Evolutionary conservation across 2,329 filamentous ascomycete species (phyloP).

Genomic region (Parasarocladium wereldwijsianum): DNA sequence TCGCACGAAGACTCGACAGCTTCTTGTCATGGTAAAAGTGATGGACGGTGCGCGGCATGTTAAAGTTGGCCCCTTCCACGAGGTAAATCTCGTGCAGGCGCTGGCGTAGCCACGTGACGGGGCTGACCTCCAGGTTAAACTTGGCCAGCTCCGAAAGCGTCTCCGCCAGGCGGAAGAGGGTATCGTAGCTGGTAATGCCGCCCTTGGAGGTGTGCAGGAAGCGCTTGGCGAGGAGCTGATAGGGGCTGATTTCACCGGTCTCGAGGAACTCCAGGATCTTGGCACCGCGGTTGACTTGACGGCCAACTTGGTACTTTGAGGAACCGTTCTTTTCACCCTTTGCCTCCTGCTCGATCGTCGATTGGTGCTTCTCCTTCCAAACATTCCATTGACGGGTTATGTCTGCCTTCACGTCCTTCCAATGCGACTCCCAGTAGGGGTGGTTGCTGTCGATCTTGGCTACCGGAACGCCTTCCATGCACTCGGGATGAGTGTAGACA

Average conservation of each 20-base stretch:
- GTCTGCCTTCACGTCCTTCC: constrained; percentile 28
- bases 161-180: constrained; percentile 38
- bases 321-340: constrained; percentile 20
- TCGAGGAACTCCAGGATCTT: constrained; percentile 36
- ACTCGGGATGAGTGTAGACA: constrained; percentile 33
- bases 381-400: constrained; percentile 28
- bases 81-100: constrained; percentile 35
- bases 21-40: constrained; percentile 43
- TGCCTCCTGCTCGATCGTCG: constrained; percentile 17
- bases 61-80: constrained; percentile 30
- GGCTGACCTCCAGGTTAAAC: constrained; percentile 35
- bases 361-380: constrained; percentile 32
- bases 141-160: constrained; percentile 37
- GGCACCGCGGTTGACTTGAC: constrained; percentile 40
- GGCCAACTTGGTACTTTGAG: constrained; percentile 36
- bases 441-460: constrained; percentile 33
- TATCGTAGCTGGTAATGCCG: constrained; percentile 36
- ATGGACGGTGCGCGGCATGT: constrained; percentile 32
- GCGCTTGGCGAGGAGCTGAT: constrained; percentile 38
- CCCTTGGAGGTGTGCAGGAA: constrained; percentile 27
- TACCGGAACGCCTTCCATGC: constrained; percentile 37
- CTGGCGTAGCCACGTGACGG: constrained; percentile 42
- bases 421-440: constrained; percentile 40
- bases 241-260: constrained; percentile 36
- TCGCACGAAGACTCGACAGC: constrained; percentile 29